Evolutionary conservation across 176 grass and related monocot species (phyloP).

Genomic region (Musa schizocarpa): DNA sequence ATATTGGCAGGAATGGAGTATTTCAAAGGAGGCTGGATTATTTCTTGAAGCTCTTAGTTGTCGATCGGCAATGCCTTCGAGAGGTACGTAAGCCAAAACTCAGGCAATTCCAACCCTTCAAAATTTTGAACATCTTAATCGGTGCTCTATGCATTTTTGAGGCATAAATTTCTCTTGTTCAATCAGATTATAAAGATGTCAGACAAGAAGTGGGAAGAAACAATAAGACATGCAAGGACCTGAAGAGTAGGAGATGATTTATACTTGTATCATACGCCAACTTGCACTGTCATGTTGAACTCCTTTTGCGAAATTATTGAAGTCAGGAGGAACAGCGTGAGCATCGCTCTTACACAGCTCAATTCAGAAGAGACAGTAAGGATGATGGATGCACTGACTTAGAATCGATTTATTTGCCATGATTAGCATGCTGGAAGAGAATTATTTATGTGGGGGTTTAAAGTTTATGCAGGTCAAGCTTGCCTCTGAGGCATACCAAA

Average conservation of each 20-base stretch:
- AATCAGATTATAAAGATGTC: conserved; percentile 36
- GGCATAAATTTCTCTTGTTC: not conserved
- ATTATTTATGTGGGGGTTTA: too few species aligned
- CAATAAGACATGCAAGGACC: conserved; percentile 38
- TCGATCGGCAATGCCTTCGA: conserved; percentile 18
- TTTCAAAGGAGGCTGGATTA: conserved; percentile 40
- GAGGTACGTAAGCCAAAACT: conserved; percentile 12
- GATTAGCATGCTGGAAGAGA: conserved; percentile 5
- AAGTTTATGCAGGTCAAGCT: conserved; percentile 15
- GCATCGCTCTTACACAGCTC: not conserved
- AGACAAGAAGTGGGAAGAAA: conserved; percentile 20
- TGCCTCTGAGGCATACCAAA: conserved; percentile 17
- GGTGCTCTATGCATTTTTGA: not conserved
- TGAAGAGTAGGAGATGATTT: conserved; percentile 27
- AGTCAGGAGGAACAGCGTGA: conserved; percentile 4
- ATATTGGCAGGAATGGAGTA: conserved; percentile 48
- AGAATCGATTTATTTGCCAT: not conserved
- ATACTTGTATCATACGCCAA: conserved; percentile 21
- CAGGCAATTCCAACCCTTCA: not conserved
- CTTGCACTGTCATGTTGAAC: not conserved
- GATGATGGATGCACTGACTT: not conserved
- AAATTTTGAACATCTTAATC: not conserved
- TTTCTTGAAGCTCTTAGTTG: conserved; percentile 49
- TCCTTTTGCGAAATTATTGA: conserved; percentile 16
- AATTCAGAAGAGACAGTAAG: conserved; percentile 20